Conservation (phyloP, 805 yeast species). For the Ogataea degrootiae region DNA sequence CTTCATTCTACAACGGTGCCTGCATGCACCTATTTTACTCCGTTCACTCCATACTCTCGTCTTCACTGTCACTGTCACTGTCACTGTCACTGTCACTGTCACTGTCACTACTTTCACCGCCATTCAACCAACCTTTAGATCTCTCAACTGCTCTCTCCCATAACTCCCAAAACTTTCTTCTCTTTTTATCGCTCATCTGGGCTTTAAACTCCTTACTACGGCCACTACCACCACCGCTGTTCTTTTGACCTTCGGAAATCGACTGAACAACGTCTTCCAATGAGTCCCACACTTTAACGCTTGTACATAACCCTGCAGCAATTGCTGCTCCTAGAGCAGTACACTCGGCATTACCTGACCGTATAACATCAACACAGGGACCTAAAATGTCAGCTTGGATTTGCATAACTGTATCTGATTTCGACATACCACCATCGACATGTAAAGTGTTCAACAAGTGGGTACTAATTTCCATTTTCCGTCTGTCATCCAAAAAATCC, state of each 20-base stretch:
- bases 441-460: constrained; percentile 39
- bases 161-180: constrained; percentile 59
- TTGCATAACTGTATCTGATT: constrained; percentile 87
- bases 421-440: constrained; percentile 95
- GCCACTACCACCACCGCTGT: constrained; percentile 5
- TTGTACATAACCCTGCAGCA: constrained; percentile 77
- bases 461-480: constrained; percentile 35
- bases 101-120: constrained; percentile 8
- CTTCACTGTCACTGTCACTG: constrained; percentile 8
- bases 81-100: constrained; percentile 11
- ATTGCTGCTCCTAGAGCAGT: constrained; percentile 96
- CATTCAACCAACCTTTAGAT: constrained; percentile 71
- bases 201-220: constrained; percentile 32
- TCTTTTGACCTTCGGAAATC: constrained; percentile 22
- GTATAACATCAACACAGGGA: constrained; percentile 72
- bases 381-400: constrained; percentile 91
- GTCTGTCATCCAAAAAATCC: constrained; percentile 52
- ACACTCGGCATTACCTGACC: constrained; percentile 83
- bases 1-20: neutral
- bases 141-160: constrained; percentile 87
- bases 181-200: constrained; percentile 39
- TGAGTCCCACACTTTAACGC: constrained; percentile 67
- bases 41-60: neutral
- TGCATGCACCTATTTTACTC: neutral
- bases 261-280: constrained; percentile 58